These are phyloP conservation scores for Dothistroma septosporum DNA, from an alignment of 2,329 filamentous ascomycete genomes.

Conservation along the genomic window DNA sequence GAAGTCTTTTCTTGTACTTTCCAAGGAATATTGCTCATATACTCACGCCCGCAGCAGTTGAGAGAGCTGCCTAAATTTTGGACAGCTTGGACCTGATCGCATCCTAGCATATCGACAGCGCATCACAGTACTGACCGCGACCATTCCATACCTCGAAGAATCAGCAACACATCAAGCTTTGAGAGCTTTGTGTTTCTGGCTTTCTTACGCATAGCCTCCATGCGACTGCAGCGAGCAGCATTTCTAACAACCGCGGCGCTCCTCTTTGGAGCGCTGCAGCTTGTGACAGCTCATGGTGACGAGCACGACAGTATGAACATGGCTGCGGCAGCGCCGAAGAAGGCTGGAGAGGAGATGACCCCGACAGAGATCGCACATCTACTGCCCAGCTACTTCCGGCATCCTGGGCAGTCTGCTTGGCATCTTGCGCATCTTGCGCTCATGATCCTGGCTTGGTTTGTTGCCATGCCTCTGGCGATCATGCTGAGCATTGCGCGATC, in stretches of 20 bases:
- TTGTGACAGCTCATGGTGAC: conserved; percentile 41
- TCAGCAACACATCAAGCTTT: background rate
- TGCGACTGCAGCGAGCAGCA: conserved; percentile 11
- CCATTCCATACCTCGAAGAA: background rate
- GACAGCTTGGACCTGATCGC: background rate
- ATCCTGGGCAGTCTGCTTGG: conserved; percentile 50
- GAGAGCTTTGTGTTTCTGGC: background rate
- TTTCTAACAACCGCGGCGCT: conserved; percentile 31
- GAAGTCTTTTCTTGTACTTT: background rate
- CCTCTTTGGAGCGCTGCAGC: conserved; percentile 39
- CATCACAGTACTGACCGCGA: background rate
- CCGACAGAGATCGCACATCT: conserved; percentile 25
- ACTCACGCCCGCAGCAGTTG: background rate
- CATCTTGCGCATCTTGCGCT: conserved; percentile 67
- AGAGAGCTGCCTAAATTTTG: background rate
- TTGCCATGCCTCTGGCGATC: conserved; percentile 70
- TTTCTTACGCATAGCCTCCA: background rate
- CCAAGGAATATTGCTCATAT: background rate
- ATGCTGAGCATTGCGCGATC: conserved; percentile 83
- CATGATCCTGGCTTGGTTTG: conserved; percentile 68
- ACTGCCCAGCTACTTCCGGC: conserved; percentile 54
- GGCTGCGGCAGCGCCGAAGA: conserved; percentile 10
- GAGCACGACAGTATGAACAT: conserved; percentile 28
- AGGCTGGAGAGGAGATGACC: conserved; percentile 24
- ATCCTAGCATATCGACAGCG: background rate